These are phyloP conservation scores for Boletus rubroflammeus DNA, from an alignment of 768 basidiomycete species.

Conservation along the genomic window DNA sequence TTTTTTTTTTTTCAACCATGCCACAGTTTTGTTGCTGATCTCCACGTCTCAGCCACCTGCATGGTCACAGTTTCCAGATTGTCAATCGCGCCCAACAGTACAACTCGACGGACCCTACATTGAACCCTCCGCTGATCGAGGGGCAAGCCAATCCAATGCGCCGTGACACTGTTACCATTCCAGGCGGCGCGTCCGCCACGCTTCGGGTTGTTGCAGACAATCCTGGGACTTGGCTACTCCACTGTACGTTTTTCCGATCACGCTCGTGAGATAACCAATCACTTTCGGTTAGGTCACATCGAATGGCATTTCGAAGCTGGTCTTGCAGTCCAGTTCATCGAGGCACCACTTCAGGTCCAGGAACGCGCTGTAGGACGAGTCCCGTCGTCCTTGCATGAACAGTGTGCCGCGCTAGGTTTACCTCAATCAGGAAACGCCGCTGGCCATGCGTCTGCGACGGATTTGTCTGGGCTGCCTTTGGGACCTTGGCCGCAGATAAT, in stretches of 20 bases:
- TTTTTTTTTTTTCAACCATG: background rate
- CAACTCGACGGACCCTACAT: conserved; percentile 62
- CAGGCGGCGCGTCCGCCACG: conserved; percentile 61
- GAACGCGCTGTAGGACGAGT: conserved; percentile 39
- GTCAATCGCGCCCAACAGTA: conserved; percentile 70
- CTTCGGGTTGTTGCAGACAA: conserved; percentile 86
- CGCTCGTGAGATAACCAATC: background rate
- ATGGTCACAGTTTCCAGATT: conserved; percentile 86
- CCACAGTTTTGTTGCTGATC: background rate
- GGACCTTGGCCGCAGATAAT: conserved; percentile 73
- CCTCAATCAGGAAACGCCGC: conserved; percentile 83
- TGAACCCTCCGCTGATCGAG: conserved; percentile 80
- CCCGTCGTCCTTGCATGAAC: conserved; percentile 61
- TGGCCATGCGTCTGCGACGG: conserved; percentile 64
- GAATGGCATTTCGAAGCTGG: conserved; percentile 86
- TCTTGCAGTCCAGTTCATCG: conserved; percentile 80
- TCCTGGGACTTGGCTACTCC: conserved; percentile 87
- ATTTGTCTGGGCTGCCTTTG: conserved; percentile 59
- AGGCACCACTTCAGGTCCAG: conserved; percentile 74
- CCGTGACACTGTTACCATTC: conserved; percentile 85
- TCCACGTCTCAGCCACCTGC: conserved; percentile 65
- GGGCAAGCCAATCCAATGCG: conserved; percentile 84
- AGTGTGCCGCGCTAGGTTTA: conserved; percentile 63
- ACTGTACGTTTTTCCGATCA: conserved; percentile 48
- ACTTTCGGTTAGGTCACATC: conserved; percentile 55